These are phyloP conservation scores for Phytopythium litorale DNA, from an alignment of 352 stramenopile species.

Conservation along the genomic window DNA sequence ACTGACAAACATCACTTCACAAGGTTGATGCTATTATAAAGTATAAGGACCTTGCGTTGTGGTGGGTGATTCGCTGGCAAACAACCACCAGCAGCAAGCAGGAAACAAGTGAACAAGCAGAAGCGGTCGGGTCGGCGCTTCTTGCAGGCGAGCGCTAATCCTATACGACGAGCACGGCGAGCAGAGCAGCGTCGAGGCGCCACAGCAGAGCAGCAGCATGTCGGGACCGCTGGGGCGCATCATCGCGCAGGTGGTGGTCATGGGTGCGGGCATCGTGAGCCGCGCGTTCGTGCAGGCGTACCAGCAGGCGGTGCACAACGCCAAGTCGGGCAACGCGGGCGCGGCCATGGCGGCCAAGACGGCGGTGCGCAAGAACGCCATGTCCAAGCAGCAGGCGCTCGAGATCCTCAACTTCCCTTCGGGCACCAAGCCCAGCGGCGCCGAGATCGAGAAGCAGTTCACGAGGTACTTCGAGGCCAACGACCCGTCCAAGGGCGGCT, in stretches of 20 bases:
- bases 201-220: slow-evolving; percentile 31
- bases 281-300: slow-evolving; percentile 88
- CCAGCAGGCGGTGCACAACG: slow-evolving; percentile 85
- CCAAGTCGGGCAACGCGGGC: slow-evolving; percentile 66
- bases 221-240: slow-evolving; percentile 78
- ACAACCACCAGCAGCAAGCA: no score
- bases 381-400: slow-evolving; percentile 67
- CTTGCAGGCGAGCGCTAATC: not conserved
- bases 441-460: slow-evolving; percentile 84
- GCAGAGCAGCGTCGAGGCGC: not conserved
- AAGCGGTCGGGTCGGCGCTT: not conserved
- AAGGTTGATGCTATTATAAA: not conserved
- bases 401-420: slow-evolving; percentile 84
- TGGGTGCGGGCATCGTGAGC: slow-evolving; percentile 76
- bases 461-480: slow-evolving; percentile 88
- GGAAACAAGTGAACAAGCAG: no score
- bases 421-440: slow-evolving; percentile 28
- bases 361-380: slow-evolving; percentile 70
- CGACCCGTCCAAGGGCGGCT: slow-evolving; percentile 86
- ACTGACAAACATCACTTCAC: not conserved
- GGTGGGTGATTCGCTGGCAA: no score
- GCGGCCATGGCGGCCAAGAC: slow-evolving; percentile 61
- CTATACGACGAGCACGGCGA: not conserved
- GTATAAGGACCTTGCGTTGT: no score
- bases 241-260: slow-evolving; percentile 82